These are phyloP conservation scores for Limtongia smithiae DNA, from an alignment of 805 yeast genomes.

Conservation along the genomic window DNA sequence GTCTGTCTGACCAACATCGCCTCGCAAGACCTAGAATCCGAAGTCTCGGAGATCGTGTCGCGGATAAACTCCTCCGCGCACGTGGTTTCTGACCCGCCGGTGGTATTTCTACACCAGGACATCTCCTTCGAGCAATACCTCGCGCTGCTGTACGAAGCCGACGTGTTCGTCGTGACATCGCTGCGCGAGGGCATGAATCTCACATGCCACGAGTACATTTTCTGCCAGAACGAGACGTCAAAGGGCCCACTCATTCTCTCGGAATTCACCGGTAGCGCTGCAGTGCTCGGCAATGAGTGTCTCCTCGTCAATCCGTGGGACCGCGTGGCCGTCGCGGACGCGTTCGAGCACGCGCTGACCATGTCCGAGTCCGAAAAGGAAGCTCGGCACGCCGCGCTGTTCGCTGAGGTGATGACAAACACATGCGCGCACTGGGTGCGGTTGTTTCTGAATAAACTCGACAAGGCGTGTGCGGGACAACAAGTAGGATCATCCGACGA, in stretches of 20 bases:
- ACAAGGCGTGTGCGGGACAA: constrained; percentile 12
- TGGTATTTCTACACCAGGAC: constrained; percentile 82
- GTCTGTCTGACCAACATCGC: constrained; percentile 62
- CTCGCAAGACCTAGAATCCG: constrained; percentile 61
- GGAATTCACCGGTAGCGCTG: constrained; percentile 93
- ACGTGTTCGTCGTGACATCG: constrained; percentile 79
- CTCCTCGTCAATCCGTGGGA: constrained; percentile 94
- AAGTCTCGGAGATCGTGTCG: constrained; percentile 71
- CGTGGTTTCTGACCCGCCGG: constrained; percentile 62
- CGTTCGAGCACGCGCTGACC: constrained; percentile 60
- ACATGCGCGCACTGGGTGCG: constrained; percentile 29
- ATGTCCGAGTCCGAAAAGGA: constrained; percentile 59
- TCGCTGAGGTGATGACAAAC: constrained; percentile 23
- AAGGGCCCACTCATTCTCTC: constrained; percentile 76
- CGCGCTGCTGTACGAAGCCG: constrained; percentile 82
- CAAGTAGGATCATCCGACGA: background rate
- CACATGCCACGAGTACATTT: constrained; percentile 90
- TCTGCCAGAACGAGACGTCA: constrained; percentile 51
- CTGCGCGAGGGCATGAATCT: constrained; percentile 96
- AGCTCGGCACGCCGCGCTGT: constrained; percentile 51
- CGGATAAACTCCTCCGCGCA: constrained; percentile 76
- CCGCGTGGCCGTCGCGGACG: constrained; percentile 57
- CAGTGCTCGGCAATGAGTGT: constrained; percentile 60
- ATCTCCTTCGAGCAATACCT: constrained; percentile 84
- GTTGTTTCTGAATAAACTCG: constrained; percentile 17